Percentiles rank a stretch among this genome's conserved stretches.
Evolutionary conservation across 2,329 filamentous ascomycete genomes (phyloP).

Genomic region (Claviceps africana): DNA sequence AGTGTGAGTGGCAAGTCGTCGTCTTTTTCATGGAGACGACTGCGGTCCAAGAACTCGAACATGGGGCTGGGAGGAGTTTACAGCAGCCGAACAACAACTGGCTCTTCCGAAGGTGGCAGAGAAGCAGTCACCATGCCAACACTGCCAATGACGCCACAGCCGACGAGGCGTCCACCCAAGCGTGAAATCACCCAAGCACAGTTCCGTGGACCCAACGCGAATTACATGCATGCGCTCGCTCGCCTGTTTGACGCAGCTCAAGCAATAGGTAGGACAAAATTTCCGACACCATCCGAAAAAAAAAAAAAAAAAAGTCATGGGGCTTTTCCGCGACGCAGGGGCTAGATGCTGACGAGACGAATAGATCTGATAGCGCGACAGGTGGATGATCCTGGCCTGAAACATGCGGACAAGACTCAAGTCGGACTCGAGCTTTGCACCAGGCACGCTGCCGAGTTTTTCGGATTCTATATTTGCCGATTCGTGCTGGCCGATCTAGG

Average conservation of each 20-base stretch:
- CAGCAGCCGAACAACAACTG: slow-evolving; percentile 13
- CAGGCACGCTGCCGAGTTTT: slow-evolving; percentile 90
- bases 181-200: slow-evolving; percentile 53
- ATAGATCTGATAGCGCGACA: slow-evolving; percentile 89
- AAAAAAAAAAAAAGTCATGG: neutral
- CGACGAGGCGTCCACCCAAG: slow-evolving; percentile 54
- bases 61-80: slow-evolving; percentile 42
- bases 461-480: slow-evolving; percentile 89
- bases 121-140: slow-evolving; percentile 46
- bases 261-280: slow-evolving; percentile 55
- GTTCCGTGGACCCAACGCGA: slow-evolving; percentile 71
- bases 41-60: slow-evolving; percentile 78
- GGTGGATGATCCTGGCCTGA: slow-evolving; percentile 86
- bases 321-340: neutral
- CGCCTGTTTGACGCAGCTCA: slow-evolving; percentile 87
- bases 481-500: slow-evolving; percentile 82
- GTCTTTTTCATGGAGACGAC: slow-evolving; percentile 75
- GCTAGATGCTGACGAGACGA: slow-evolving; percentile 1
- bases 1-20: slow-evolving; percentile 53
- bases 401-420: slow-evolving; percentile 83
- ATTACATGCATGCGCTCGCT: slow-evolving; percentile 84
- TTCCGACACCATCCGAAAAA: neutral
- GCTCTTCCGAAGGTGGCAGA: slow-evolving; percentile 12
- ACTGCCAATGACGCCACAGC: slow-evolving; percentile 59
- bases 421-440: slow-evolving; percentile 90